Base-by-base conservation (phyloP, 2,329 filamentous ascomycete genomes). In the Fusarium chaquense region DNA sequence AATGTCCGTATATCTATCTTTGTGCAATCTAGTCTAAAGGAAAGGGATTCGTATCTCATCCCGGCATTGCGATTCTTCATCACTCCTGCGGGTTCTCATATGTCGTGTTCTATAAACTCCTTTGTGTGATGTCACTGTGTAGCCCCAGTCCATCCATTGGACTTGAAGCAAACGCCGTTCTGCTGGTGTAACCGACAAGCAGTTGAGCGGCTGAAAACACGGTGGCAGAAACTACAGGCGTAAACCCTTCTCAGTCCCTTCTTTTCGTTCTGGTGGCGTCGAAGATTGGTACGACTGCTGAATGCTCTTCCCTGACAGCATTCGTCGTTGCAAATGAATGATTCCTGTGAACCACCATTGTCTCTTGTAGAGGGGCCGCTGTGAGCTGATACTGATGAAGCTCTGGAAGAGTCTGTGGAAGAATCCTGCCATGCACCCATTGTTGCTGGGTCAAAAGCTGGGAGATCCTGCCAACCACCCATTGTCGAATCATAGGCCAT, bases 201-300 rank as follows among this genome's bases (percentile, higher is more conserved):
- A 45, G 52, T 55, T 6, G 52, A 55, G 22, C 52, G 52, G 9
- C 30, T 55, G 30, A 46, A 55, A 30, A 46, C 52, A 2, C 52
- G 52, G 18, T 55, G 40, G 32, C 52, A 55, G 22, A 55, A 36
- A 13, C 40, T 55, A 18, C 40, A 46, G 12, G 40, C 52, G 13
- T 55, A 55, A 20, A 55, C 40, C 22, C 52, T 45, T 46, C 52
- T 36, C 22, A 46, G 9, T 30, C 40, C 52, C 13, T 55, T 55
- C 18, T 22, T 45, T 30, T 55, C 52, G 40, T 55, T 55, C 40
- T 55, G 30, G 22, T 55, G 52, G 18, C 52, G 52, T 36, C 52
- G 52, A 36, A 55, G 52, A 26, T 55, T 55, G 40, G 52, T 40
- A 36, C 52, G 52, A 4, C 52, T 55, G 52, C 52, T 55, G 30